These are phyloP conservation scores for Debaryomyces nepalensis DNA, from an alignment of 1,139 yeast species.

Conservation along the genomic window DNA sequence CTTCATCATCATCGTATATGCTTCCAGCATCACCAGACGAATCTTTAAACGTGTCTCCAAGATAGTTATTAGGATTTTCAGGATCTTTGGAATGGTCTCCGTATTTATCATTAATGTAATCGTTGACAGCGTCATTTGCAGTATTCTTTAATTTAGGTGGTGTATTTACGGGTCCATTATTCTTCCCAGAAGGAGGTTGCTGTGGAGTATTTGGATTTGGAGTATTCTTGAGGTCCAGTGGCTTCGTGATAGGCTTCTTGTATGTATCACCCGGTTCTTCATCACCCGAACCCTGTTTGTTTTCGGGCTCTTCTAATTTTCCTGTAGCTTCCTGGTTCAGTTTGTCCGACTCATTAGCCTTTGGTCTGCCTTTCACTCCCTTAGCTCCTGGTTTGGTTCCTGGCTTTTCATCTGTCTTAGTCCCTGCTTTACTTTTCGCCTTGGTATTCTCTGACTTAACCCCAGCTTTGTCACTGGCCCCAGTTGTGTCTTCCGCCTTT, in stretches of 20 bases:
- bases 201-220: neutral
- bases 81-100: conserved; percentile 15
- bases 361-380: neutral
- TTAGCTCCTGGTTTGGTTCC: neutral
- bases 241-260: neutral
- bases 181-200: neutral
- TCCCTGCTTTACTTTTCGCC: neutral
- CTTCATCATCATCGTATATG: conserved; percentile 22
- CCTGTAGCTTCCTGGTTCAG: neutral
- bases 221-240: neutral
- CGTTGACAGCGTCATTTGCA: conserved; percentile 1
- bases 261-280: too few species aligned
- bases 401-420: too few species aligned
- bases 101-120: conserved; percentile 6
- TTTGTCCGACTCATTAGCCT: neutral
- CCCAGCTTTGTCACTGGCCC: too few species aligned
- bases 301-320: neutral
- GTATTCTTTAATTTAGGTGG: neutral
- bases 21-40: neutral
- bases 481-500: too few species aligned
- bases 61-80: conserved; percentile 24
- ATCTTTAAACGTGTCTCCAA: conserved; percentile 24
- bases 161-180: neutral
- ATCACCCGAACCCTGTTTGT: neutral
- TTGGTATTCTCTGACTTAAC: neutral